These are phyloP conservation scores for Vaccinium corymbosum DNA, from an alignment of 148 eudicot species.

Conservation along the genomic window DNA sequence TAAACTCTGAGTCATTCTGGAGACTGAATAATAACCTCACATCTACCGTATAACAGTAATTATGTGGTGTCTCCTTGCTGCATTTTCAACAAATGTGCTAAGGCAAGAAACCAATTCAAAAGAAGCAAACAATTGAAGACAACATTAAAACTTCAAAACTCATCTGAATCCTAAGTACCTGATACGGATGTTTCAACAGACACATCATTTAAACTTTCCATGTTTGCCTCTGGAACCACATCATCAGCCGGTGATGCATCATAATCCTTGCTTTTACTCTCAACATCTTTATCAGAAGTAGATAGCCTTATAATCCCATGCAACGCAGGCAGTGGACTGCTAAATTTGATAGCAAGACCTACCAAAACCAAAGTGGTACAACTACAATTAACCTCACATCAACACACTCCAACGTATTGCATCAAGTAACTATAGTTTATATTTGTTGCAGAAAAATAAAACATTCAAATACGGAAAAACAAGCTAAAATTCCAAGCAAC, in stretches of 20 bases:
- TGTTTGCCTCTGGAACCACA: conserved; percentile 26
- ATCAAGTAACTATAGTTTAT: not conserved
- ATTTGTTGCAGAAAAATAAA: not conserved
- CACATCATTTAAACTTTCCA: conserved; percentile 29
- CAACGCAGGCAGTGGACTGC: conserved; percentile 37
- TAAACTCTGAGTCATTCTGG: not conserved
- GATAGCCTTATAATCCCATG: conserved; percentile 30
- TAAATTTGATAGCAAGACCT: conserved; percentile 49
- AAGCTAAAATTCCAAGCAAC: not conserved
- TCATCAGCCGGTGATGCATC: conserved; percentile 26
- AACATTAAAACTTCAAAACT: not conserved
- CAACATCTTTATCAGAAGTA: conserved; percentile 19
- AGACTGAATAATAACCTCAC: not conserved
- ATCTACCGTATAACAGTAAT: not conserved
- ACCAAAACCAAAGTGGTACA: conserved; percentile 12
- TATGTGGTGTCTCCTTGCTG: not conserved
- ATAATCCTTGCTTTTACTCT: conserved; percentile 22
- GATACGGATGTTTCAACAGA: conserved; percentile 25
- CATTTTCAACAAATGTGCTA: not conserved
- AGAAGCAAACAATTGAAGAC: not conserved
- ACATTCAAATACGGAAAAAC: not conserved
- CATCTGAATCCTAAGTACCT: conserved; percentile 35
- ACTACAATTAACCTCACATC: not conserved
- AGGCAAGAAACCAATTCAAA: not conserved
- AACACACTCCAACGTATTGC: not conserved